Conservation (phyloP, 2,329 filamentous ascomycete species). For the Penicillium sp. region DNA sequence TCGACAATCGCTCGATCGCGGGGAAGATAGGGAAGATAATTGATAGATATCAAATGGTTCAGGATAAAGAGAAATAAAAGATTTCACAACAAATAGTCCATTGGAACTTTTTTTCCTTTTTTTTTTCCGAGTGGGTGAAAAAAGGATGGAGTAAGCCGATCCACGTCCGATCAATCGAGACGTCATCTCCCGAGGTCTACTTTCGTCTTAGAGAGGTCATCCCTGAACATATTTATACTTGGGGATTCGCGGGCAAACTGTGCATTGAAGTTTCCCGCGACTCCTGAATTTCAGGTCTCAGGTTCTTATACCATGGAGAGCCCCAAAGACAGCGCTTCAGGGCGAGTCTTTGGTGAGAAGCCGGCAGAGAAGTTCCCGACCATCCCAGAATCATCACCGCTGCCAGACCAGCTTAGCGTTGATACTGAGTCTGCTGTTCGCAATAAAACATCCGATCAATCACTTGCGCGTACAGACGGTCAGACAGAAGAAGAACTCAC, state of each 20-base stretch:
- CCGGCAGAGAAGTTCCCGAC: conserved; percentile 20
- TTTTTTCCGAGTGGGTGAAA: conserved; percentile 3
- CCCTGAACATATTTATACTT: background rate
- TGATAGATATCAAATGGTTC: background rate
- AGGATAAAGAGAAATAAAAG: background rate
- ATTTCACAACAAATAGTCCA: background rate
- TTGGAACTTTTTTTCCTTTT: background rate
- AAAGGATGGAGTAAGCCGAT: conserved; percentile 2
- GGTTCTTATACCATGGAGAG: conserved; percentile 13
- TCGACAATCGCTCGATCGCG: background rate
- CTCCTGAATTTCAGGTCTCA: conserved; percentile 7
- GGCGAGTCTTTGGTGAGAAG: conserved; percentile 19
- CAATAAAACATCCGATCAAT: conserved; percentile 20
- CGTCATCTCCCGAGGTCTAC: conserved; percentile 4
- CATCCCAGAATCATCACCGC: conserved; percentile 9
- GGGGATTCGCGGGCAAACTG: conserved; percentile 13
- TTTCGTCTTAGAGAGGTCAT: background rate
- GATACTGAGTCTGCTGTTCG: conserved; percentile 19
- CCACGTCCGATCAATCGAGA: background rate
- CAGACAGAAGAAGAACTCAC: conserved; percentile 13
- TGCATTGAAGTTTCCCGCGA: conserved; percentile 15
- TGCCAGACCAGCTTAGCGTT: conserved; percentile 13
- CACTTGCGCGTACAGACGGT: conserved; percentile 18
- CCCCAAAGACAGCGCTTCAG: conserved; percentile 17
- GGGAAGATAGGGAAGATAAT: background rate